These are phyloP conservation scores for Ustilago shanxiensis DNA, from an alignment of 1,284 basidiomycete species.

Conservation along the genomic window DNA sequence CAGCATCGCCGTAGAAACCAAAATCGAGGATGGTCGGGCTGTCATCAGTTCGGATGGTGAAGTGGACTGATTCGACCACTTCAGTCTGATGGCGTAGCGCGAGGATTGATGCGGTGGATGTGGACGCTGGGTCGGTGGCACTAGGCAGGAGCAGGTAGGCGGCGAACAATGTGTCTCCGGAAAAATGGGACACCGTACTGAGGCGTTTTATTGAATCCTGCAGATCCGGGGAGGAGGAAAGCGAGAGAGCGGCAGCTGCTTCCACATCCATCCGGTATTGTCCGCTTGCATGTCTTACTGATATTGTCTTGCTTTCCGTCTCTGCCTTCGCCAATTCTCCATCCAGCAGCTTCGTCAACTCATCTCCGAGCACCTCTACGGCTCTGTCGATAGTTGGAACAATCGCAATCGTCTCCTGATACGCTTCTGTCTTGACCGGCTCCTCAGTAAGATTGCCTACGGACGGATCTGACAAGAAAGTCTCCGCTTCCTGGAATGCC, in stretches of 20 bases:
- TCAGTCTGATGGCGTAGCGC: constrained; percentile 8
- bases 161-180: constrained; percentile 4
- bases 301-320: constrained; percentile 2
- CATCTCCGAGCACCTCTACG: constrained; percentile 22
- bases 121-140: background rate
- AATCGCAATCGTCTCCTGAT: constrained; percentile 16
- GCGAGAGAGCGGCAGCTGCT: constrained; percentile 17
- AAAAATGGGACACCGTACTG: constrained; percentile 8
- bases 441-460: background rate
- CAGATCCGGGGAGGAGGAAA: constrained; percentile 11
- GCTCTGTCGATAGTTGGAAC: constrained; percentile 15
- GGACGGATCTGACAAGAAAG: constrained; percentile 13
- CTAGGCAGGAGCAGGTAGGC: constrained; percentile 11
- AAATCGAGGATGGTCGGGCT: constrained; percentile 26
- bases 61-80: background rate
- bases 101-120: constrained; percentile 3
- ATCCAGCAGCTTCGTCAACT: constrained; percentile 19
- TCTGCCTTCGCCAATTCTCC: constrained; percentile 1
- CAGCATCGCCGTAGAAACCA: constrained; percentile 28
- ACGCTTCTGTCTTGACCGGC: background rate
- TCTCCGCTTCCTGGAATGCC: constrained; percentile 14
- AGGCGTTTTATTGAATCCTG: constrained; percentile 1
- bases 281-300: background rate
- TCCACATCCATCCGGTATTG: constrained; percentile 8
- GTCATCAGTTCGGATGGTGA: constrained; percentile 1